Evolutionary conservation across 2,329 filamentous ascomycete genomes (phyloP).

Genomic region (Aureobasidium sp.): DNA sequence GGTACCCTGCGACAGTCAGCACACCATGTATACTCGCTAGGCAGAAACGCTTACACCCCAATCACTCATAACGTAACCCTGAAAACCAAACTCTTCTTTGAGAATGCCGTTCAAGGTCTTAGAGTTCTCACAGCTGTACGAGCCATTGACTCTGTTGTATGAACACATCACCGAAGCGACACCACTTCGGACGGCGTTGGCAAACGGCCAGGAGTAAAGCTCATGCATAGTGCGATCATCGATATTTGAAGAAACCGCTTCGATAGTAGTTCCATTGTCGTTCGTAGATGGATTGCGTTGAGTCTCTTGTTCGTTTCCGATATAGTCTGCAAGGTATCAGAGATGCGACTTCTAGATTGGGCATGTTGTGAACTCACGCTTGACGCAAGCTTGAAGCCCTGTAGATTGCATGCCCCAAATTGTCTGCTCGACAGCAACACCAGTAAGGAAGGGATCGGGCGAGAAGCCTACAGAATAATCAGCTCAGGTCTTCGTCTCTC

Average conservation of each 20-base stretch:
- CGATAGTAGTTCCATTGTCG: slow-evolving; percentile 23
- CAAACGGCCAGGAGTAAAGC: slow-evolving; percentile 59
- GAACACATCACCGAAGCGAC: slow-evolving; percentile 76
- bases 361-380: slow-evolving; percentile 25
- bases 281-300: slow-evolving; percentile 27
- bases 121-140: slow-evolving; percentile 61
- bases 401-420: slow-evolving; percentile 34
- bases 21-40: neutral
- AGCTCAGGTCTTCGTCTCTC: slow-evolving; percentile 15
- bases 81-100: slow-evolving; percentile 78
- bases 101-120: slow-evolving; percentile 71
- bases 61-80: slow-evolving; percentile 70
- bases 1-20: slow-evolving; percentile 30
- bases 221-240: slow-evolving; percentile 60
- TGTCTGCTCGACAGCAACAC: slow-evolving; percentile 35
- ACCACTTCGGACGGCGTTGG: slow-evolving; percentile 57
- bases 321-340: slow-evolving; percentile 27
- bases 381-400: slow-evolving; percentile 38
- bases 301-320: slow-evolving; percentile 45
- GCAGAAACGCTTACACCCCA: slow-evolving; percentile 39
- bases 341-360: slow-evolving; percentile 17
- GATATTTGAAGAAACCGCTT: slow-evolving; percentile 25
- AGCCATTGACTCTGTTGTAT: slow-evolving; percentile 49
- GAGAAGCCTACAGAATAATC: slow-evolving; percentile 41
- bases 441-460: slow-evolving; percentile 41